Percentiles rank a stretch among this genome's conserved stretches.
Conservation (phyloP, 495 filamentous ascomycete genomes). For the Hypoxylon subgilvum region DNA sequence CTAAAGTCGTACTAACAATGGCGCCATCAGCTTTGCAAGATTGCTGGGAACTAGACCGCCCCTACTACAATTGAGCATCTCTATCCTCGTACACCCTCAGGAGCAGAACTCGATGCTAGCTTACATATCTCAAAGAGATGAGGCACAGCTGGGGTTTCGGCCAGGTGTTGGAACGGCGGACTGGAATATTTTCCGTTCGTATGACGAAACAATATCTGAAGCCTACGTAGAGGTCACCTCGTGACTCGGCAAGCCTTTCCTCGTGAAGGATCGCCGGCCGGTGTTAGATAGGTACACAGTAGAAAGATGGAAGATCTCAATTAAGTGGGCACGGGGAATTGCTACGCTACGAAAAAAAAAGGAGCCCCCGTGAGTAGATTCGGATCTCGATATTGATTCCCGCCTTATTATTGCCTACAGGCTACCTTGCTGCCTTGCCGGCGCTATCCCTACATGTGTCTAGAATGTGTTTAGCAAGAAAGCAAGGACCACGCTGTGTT, state of each 20-base stretch:
- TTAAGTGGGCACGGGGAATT: slow-evolving; percentile 31
- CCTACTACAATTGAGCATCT: too few species aligned
- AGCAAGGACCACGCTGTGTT: slow-evolving; percentile 19
- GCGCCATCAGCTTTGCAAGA: too few species aligned
- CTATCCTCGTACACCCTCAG: too few species aligned
- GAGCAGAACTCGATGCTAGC: neutral
- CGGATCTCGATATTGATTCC: slow-evolving; percentile 29
- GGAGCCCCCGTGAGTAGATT: slow-evolving; percentile 14
- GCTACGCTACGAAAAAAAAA: slow-evolving; percentile 6
- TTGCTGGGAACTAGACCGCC: too few species aligned
- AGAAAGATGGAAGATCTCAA: slow-evolving; percentile 40
- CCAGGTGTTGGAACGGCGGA: slow-evolving; percentile 9
- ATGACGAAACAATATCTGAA: slow-evolving; percentile 30
- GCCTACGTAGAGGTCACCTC: slow-evolving; percentile 23
- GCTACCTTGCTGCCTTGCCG: too few species aligned
- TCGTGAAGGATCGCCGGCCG: slow-evolving; percentile 31
- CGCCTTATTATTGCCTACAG: slow-evolving; percentile 18
- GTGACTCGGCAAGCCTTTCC: slow-evolving; percentile 30
- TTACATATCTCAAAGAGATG: slow-evolving; percentile 6
- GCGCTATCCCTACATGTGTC: slow-evolving; percentile 18
- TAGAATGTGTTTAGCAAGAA: slow-evolving; percentile 20
- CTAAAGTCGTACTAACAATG: slow-evolving; percentile 12
- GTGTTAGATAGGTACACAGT: too few species aligned
- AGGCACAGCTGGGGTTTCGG: slow-evolving; percentile 20
- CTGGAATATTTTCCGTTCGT: slow-evolving; percentile 20